Evolutionary conservation across 2,329 filamentous ascomycete species (phyloP).

Genomic region (Trichoderma koningii): DNA sequence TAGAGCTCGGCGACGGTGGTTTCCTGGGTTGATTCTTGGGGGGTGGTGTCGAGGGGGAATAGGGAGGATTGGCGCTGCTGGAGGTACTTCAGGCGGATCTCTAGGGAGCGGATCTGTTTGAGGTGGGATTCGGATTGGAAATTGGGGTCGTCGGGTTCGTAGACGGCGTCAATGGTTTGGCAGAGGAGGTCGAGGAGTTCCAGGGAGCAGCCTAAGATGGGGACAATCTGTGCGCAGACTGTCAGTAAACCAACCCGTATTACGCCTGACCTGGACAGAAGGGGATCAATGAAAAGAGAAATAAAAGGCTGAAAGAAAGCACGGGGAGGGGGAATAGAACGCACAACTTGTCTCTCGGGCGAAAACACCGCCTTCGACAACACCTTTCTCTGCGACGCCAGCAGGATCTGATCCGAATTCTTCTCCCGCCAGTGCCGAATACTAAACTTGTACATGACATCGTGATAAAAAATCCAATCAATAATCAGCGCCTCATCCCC

Average conservation of each 20-base stretch:
- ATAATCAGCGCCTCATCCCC: conserved; percentile 24
- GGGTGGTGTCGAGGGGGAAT: neutral
- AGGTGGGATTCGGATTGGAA: conserved; percentile 8
- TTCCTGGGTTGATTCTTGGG: neutral
- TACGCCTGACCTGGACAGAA: neutral
- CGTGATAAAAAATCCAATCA: conserved; percentile 27
- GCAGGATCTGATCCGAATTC: conserved; percentile 8
- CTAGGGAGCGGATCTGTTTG: neutral
- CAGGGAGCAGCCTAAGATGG: conserved; percentile 24
- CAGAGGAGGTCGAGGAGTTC: conserved; percentile 23
- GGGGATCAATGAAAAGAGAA: neutral
- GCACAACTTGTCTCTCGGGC: conserved; percentile 22
- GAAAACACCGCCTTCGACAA: conserved; percentile 26
- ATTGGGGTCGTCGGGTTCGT: neutral
- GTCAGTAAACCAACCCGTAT: too few species aligned
- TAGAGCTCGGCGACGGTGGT: conserved; percentile 15
- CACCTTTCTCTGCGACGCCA: conserved; percentile 10
- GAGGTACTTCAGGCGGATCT: conserved; percentile 11
- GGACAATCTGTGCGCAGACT: neutral
- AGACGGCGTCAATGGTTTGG: conserved; percentile 15
- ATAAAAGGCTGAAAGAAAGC: neutral
- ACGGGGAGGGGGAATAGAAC: neutral
- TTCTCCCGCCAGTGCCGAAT: conserved; percentile 22
- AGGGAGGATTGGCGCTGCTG: conserved; percentile 12
- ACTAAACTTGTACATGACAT: conserved; percentile 28